Conservation (phyloP, 106 monocot species). For the Vanilla planifolia region DNA sequence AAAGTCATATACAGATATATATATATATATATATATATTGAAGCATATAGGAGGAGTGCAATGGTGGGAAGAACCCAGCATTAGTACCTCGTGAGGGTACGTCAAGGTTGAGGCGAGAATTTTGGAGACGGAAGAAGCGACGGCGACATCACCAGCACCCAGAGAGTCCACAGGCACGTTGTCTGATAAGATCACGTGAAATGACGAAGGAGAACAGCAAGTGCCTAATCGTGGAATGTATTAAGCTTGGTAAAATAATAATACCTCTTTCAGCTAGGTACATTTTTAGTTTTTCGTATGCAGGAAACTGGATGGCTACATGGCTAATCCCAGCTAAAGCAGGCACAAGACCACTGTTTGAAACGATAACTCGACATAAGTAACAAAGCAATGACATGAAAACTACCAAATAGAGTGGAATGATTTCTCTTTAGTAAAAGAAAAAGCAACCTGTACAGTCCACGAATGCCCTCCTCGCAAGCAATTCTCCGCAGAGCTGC, state of each 20-base stretch:
- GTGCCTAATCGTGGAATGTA: too few species aligned
- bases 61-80: background rate
- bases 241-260: too few species aligned
- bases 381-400: background rate
- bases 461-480: constrained; percentile 59
- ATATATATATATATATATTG: too few species aligned
- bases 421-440: background rate
- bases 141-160: constrained; percentile 69
- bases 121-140: constrained; percentile 84
- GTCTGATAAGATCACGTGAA: constrained; percentile 37
- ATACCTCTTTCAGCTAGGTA: constrained; percentile 68
- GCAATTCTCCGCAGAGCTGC: constrained; percentile 54
- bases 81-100: constrained; percentile 93
- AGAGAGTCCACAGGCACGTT: constrained; percentile 65
- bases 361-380: constrained; percentile 6
- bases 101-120: constrained; percentile 79
- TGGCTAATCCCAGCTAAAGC: constrained; percentile 89
- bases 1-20: background rate
- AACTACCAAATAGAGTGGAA: background rate
- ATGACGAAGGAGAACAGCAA: too few species aligned
- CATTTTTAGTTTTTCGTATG: constrained; percentile 76
- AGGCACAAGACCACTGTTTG: constrained; percentile 80
- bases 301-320: constrained; percentile 93
- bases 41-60: too few species aligned
- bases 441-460: constrained; percentile 54